Evolutionary conservation across 495 filamentous ascomycete species (phyloP), one percentile per base, ranked within the genome.

Genomic region (Massariosphaeria phaeospora): DNA sequence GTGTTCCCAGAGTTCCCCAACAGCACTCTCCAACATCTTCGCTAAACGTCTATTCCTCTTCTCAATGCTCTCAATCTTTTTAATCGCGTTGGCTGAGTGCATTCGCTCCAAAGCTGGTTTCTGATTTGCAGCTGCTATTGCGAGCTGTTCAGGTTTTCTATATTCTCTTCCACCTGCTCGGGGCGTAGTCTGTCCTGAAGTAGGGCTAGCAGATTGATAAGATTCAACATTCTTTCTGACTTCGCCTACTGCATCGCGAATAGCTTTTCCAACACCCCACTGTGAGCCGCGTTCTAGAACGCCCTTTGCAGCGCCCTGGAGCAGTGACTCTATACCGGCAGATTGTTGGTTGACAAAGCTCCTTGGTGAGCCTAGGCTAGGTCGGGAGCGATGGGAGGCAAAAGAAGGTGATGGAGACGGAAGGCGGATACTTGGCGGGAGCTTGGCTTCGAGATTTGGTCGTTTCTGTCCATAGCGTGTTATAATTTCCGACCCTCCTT

Each of bases 201-300:
- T 11, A 24, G 33, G 48, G 24, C 15, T 31, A 12, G 38, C 74
- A 9, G 75, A 68, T 49, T 79, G 74, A 45, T 84, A 74, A n/a
- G 76, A 76, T 61, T 86, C 80, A 56, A 89, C 82, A 55, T 84
- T 85, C 61, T 78, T 84, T 57, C 76, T 79, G 2, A 91, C 86
- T 72, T 96, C 90, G 12, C 78, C 87, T 49, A 95, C 81, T 3
- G 93, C 91, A 54, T 91, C 90, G 17, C 91, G 83, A 10, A 98
- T 85, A 10, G 88, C 89, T 69, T 90, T 88, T 57, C 89, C 89
- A 26, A 97, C 84, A 2, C 91, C 89, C 69, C 91, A 88, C 50
- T 83, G 80, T 65, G 96, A 91, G 34, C 91, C 83, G 8, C 84
- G 81, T 41, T 86, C 82, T 48, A 95, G 81, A 13, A 97, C 82